Conservation (phyloP, 768 basidiomycete genomes). For the Pleurotus eryngii region DNA sequence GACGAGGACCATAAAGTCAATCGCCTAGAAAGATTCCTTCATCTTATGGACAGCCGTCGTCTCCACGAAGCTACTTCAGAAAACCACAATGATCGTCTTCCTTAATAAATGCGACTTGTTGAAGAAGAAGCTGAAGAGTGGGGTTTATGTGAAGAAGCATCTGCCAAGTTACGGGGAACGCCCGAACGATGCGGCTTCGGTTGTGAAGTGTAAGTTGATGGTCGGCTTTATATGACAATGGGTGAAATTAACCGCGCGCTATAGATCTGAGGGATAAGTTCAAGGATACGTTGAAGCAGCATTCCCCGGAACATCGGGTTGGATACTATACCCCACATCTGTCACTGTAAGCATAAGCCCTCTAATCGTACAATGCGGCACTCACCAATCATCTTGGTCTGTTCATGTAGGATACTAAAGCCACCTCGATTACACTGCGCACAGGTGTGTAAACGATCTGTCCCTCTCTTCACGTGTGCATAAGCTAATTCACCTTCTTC, state of each 20-base stretch:
- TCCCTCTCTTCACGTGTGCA: neutral
- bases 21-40: conserved; percentile 72
- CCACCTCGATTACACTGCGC: conserved; percentile 48
- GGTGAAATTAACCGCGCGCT: conserved; percentile 8
- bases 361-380: neutral
- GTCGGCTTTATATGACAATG: neutral
- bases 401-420: conserved; percentile 46
- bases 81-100: conserved; percentile 66
- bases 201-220: conserved; percentile 52
- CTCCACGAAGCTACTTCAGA: conserved; percentile 52
- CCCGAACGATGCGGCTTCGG: conserved; percentile 50
- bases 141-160: conserved; percentile 47
- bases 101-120: conserved; percentile 74
- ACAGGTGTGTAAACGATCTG: conserved; percentile 35
- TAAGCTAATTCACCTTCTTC: neutral
- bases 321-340: conserved; percentile 61
- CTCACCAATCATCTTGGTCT: too few species aligned
- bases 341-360: conserved; percentile 44
- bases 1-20: conserved; percentile 60
- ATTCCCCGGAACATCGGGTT: conserved; percentile 45
- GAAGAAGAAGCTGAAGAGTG: conserved; percentile 42
- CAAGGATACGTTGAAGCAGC: conserved; percentile 47
- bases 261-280: conserved; percentile 44
- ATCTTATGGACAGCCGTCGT: conserved; percentile 66
- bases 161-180: conserved; percentile 62